phyloP scores from a whole-genome alignment of 2,329 filamentous ascomycete genomes.

The Lasiodiplodia sp. region DNA sequence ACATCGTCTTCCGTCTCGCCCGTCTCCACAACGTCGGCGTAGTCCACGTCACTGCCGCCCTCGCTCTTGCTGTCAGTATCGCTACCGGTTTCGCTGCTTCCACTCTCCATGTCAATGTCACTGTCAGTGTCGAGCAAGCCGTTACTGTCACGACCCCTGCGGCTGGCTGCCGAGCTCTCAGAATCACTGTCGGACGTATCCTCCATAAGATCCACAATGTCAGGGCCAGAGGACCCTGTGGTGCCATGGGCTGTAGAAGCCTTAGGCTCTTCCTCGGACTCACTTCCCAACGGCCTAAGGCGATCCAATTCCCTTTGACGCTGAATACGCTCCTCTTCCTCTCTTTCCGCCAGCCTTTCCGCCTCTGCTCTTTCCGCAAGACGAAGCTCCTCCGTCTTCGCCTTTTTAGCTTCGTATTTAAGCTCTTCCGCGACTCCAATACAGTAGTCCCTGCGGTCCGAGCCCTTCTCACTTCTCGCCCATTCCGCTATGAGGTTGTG shows the following conservation, averaged over 20 bases:
- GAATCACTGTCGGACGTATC: neutral
- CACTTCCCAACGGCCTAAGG: neutral
- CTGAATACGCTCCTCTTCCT: slow-evolving; percentile 9
- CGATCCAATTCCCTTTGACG: slow-evolving; percentile 1
- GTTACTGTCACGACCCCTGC: neutral
- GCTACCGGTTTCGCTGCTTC: neutral
- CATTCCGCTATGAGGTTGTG: slow-evolving; percentile 35
- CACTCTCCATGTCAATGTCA: neutral
- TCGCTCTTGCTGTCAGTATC: neutral
- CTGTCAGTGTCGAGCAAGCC: neutral
- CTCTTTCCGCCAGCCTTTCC: slow-evolving; percentile 1
- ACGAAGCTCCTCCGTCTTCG: slow-evolving; percentile 23
- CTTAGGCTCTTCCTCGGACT: neutral
- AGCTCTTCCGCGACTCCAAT: neutral
- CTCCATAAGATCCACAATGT: neutral
- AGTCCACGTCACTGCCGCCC: neutral
- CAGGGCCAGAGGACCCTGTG: neutral
- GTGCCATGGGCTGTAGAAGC: neutral
- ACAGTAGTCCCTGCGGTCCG: slow-evolving; percentile 7
- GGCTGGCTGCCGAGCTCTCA: neutral
- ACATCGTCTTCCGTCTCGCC: neutral
- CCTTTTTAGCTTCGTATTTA: neutral
- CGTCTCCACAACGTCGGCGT: neutral
- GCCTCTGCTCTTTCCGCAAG: slow-evolving; percentile 30
- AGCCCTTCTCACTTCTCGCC: slow-evolving; percentile 31